Evolutionary conservation across 176 grass and related monocot genomes (phyloP), one percentile per base, ranked within the genome.

Genomic region (Secale cereale): DNA sequence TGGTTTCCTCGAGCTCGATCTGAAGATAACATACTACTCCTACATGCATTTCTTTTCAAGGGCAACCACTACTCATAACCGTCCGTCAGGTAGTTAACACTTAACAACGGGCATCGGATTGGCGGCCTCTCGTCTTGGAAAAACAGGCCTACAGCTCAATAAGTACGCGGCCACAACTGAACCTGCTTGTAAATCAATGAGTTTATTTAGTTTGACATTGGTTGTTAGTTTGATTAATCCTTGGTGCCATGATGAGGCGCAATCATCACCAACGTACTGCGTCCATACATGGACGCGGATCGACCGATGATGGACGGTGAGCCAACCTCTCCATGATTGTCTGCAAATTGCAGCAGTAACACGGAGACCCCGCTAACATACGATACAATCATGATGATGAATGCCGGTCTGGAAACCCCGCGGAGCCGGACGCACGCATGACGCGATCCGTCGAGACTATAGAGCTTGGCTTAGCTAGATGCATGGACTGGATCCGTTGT

Each of bases 261-360:
- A 77, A 64, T 30, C 79, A 81, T 40, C 59, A 65, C 10, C 61
- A 3, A 11, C 70, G 20, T 52, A 19, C 5, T n/a, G n/a, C n/a
- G 60, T 66, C 23, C 25, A 8, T 69, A 67, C 4, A 76, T 84
- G 45, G 61, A 90, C 89, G 59, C 85, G 81, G 85, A 33, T n/a
- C 65, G 75, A n/a, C n/a, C n/a, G n/a, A n/a, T n/a, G n/a, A 45
- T 10, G 65, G 83, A 83, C 85, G 75, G 89, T 91, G 89, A 84
- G 61, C 81, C 69, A 83, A 86, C 84, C 81, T 62, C 48, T 62
- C 48, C 20, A 80, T 87, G 85, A 84, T 87, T 87, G 82, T 20
- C 46, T 3, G 4, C 20, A 31, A 66, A 66, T 4, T 12, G 66
- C 48, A 31, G 28, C 15, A 27, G 41, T 22, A 75, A 78, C 65